Conservation (phyloP, 2,329 filamentous ascomycete genomes). For the Clarireedia sp. region DNA sequence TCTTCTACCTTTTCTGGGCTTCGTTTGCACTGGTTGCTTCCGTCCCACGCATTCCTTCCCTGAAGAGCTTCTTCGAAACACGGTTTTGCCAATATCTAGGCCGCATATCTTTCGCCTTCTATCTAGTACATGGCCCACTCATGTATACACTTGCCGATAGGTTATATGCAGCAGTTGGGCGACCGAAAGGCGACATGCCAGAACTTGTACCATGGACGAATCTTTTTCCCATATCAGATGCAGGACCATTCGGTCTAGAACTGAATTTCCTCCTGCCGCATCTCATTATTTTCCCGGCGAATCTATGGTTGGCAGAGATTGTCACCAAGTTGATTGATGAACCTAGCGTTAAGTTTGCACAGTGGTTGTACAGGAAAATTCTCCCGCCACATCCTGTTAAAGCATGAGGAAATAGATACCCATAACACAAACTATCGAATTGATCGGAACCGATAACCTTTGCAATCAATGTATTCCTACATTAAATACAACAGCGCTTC, state of each 20-base stretch:
- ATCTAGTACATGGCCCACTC: constrained; percentile 57
- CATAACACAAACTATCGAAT: too few relatives aligned
- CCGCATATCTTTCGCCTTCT: constrained; percentile 53
- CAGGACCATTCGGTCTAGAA: constrained; percentile 54
- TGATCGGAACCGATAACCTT: not conserved
- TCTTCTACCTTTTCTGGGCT: constrained; percentile 60
- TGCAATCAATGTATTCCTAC: too few relatives aligned
- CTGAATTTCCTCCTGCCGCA: constrained; percentile 52
- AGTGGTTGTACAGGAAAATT: constrained; percentile 46
- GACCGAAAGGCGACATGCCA: not conserved
- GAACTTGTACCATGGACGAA: constrained; percentile 49
- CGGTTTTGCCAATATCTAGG: constrained; percentile 54
- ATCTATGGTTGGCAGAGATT: constrained; percentile 49
- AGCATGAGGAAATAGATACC: too few relatives aligned
- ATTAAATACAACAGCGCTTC: too few relatives aligned
- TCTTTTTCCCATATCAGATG: constrained; percentile 44
- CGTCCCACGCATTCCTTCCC: constrained; percentile 48
- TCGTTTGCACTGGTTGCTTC: constrained; percentile 48
- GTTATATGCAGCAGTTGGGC: constrained; percentile 7
- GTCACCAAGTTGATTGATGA: constrained; percentile 50
- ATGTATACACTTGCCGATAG: constrained; percentile 39
- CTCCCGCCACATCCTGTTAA: constrained; percentile 16
- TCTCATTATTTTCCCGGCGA: constrained; percentile 50
- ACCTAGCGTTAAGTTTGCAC: constrained; percentile 48
- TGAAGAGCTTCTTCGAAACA: constrained; percentile 51